phyloP scores from a whole-genome alignment of 2,329 filamentous ascomycete genomes.

The Colletotrichum sp. region DNA sequence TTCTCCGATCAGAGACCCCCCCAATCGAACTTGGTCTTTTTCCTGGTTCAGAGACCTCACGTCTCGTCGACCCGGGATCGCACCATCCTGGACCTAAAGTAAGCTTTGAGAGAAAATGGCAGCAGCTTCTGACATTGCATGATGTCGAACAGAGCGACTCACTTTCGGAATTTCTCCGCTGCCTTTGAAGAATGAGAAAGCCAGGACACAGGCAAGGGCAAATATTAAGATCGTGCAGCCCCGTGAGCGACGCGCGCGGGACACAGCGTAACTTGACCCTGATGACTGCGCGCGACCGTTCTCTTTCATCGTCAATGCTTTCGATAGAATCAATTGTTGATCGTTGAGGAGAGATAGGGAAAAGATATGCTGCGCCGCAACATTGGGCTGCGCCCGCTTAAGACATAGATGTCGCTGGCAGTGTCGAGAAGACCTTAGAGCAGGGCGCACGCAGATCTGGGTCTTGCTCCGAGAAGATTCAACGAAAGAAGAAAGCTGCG shows the following conservation, averaged over 20 bases:
- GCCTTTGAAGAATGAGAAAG: not conserved
- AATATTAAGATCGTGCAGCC: not conserved
- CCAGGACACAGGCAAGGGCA: not conserved
- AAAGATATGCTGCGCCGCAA: not conserved
- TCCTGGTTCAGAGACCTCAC: not conserved
- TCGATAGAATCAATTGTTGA: not conserved
- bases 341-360: fast-evolving
- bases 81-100: fast-evolving
- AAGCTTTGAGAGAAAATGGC: not conserved
- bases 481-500: not conserved
- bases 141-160: not conserved
- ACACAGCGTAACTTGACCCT: not conserved
- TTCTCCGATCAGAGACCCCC: fast-evolving
- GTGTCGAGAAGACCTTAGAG: not conserved
- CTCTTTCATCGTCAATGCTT: not conserved
- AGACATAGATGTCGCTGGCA: not conserved
- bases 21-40: not conserved
- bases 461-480: not conserved
- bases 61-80: not conserved
- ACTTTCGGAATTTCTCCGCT: not conserved
- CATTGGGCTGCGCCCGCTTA: not conserved
- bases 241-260: not conserved
- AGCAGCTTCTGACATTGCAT: not conserved
- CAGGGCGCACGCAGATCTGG: not conserved
- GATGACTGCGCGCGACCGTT: not conserved